A percentile compares a stretch with the other conserved stretches of the same genome.
phyloP scores from a whole-genome alignment of 169 alveolate species.

The Eimeria tenella region DNA sequence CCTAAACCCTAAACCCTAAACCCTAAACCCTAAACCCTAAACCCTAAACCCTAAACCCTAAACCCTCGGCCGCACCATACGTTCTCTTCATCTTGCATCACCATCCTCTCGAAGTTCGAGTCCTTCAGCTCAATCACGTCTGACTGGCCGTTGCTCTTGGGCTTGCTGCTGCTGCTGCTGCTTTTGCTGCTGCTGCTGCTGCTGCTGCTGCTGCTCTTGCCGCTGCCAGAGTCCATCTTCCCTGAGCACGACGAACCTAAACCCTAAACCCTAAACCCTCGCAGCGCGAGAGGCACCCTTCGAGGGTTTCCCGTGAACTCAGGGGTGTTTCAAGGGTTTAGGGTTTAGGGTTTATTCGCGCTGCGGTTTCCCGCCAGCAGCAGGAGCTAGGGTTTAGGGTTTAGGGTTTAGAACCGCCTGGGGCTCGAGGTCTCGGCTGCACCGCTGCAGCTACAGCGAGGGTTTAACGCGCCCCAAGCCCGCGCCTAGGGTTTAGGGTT shows the following conservation, averaged over 20 bases:
- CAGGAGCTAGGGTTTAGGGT: neutral
- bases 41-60: slow-evolving; percentile 37
- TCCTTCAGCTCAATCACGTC: slow-evolving; percentile 82
- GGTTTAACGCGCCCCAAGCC: no score
- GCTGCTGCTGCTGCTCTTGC: slow-evolving; percentile 18
- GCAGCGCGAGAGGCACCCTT: neutral
- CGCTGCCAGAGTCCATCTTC: slow-evolving; percentile 20
- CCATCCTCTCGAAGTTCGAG: slow-evolving; percentile 82
- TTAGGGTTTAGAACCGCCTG: no score
- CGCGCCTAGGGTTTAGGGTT: no score
- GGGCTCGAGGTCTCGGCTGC: no score
- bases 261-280: slow-evolving; percentile 48
- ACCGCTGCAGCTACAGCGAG: no score
- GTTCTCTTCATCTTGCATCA: slow-evolving; percentile 81
- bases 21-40: slow-evolving; percentile 1
- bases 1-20: no score
- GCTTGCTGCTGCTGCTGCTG: slow-evolving; percentile 54
- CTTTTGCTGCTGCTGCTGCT: slow-evolving; percentile 29
- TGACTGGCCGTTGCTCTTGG: slow-evolving; percentile 45
- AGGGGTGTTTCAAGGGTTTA: no score
- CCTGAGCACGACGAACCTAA: neutral
- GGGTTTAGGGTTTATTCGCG: neutral
- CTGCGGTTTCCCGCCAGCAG: neutral
- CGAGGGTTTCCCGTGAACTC: no score
- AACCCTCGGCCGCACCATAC: slow-evolving; percentile 81